Evolutionary conservation across 2,329 filamentous ascomycete species (phyloP), one percentile per base, ranked within the genome.

Genomic region (Salinomyces thailandicus): DNA sequence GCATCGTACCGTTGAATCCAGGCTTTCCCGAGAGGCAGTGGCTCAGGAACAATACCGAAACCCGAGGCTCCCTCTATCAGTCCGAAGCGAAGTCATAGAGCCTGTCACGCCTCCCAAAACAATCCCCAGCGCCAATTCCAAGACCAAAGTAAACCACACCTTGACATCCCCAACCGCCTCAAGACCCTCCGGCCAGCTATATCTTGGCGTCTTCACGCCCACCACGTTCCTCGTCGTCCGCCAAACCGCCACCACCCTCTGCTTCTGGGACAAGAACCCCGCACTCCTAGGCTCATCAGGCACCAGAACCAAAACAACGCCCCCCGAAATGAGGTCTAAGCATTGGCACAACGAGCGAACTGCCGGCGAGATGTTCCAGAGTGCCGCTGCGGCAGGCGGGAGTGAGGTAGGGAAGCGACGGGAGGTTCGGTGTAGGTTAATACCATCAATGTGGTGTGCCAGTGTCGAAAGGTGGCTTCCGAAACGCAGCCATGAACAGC

Each of bases 261-360:
- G 57, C 9, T 50, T 54, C 14, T 56, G 50, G 12, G 47, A 54
- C 33, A 62, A 57, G 19, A 54, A 47, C 26, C 46, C 52, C 4
- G 57, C 55, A 32, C 51, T 54, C 30, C 59, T 54, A 0, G 60
- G 60, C 4, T 51, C 55, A 38, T 62, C 56, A 0, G 60, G 60
- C 12, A 62, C 45, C 8, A 54, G 48, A 1, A 59, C 33, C 3
- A 49, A 42, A 3, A 62, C 48, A 7, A 58, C 12, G 7, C 46
- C 31, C 2, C 51, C 51, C 41, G 51, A 46, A 6, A 44, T 26
- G n/a, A 55, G 43, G 3, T 58, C 56, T 12, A 58, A 32, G n/a
- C n/a, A n/a, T n/a, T n/a, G n/a, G n/a, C n/a, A n/a, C n/a, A n/a
- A n/a, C n/a, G n/a, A n/a, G n/a, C n/a, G n/a, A n/a, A n/a, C n/a